Conservation (phyloP, 768 basidiomycete genomes). For the Mycena venus region DNA sequence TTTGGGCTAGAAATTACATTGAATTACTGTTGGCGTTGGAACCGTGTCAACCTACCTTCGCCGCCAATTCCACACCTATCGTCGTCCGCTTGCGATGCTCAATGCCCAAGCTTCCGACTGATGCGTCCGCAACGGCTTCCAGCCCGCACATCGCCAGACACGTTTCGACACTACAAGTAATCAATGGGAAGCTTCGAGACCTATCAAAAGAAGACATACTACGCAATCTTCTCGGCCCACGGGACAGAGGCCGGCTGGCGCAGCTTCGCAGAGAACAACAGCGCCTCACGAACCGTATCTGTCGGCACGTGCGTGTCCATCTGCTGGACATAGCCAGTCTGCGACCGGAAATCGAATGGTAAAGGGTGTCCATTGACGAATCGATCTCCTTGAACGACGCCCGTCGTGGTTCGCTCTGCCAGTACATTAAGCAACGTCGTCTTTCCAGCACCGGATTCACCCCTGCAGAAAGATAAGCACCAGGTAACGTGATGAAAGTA, state of each 20-base stretch:
- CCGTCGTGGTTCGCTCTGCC: slow-evolving; percentile 61
- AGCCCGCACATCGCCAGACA: slow-evolving; percentile 71
- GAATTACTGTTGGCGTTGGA: neutral
- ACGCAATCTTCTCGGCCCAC: slow-evolving; percentile 79
- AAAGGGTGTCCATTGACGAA: slow-evolving; percentile 65
- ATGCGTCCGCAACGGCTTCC: slow-evolving; percentile 72
- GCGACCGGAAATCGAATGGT: slow-evolving; percentile 72
- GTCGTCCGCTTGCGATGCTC: slow-evolving; percentile 87
- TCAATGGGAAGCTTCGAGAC: neutral
- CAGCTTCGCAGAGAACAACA: slow-evolving; percentile 83
- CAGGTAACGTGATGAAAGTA: neutral
- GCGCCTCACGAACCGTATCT: slow-evolving; percentile 84
- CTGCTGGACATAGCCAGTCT: slow-evolving; percentile 91
- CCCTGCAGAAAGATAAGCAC: neutral
- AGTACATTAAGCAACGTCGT: slow-evolving; percentile 73
- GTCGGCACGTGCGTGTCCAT: slow-evolving; percentile 84
- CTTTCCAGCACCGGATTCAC: slow-evolving; percentile 38
- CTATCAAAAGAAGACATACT: slow-evolving; percentile 58
- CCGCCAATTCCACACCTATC: slow-evolving; percentile 53
- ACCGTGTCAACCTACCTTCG: neutral
- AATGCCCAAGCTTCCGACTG: slow-evolving; percentile 75
- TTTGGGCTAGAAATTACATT: neutral
- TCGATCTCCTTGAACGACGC: slow-evolving; percentile 63
- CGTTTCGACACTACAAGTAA: slow-evolving; percentile 58
- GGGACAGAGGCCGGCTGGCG: slow-evolving; percentile 71